Evolutionary conservation across 2,329 filamentous ascomycete genomes (phyloP).

Genomic region (Aphanocladium album): DNA sequence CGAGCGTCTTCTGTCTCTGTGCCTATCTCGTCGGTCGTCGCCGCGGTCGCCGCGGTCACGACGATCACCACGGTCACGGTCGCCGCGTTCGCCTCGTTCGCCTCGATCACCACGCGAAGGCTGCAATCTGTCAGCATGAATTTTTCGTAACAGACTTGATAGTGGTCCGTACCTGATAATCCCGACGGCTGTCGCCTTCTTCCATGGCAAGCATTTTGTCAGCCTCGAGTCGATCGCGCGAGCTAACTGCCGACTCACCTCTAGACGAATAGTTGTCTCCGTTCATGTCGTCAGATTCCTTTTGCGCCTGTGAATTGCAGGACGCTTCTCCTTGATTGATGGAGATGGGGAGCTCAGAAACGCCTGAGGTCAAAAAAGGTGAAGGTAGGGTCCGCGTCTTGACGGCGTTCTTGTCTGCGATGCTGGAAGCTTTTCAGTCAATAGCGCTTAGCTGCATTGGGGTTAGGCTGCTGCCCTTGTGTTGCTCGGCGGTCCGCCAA

Average conservation of each 20-base stretch:
- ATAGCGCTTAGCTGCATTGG: slow-evolving; percentile 1
- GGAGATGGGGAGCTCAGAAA: slow-evolving; percentile 16
- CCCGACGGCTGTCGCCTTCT: slow-evolving; percentile 51
- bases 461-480: slow-evolving; percentile 2
- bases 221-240: slow-evolving; percentile 19
- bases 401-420: neutral
- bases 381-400: slow-evolving; percentile 13
- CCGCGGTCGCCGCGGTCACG: slow-evolving; percentile 33
- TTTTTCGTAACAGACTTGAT: neutral
- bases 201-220: slow-evolving; percentile 15
- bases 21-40: slow-evolving; percentile 29
- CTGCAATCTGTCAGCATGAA: slow-evolving; percentile 22
- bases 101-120: slow-evolving; percentile 26
- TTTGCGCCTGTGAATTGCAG: slow-evolving; percentile 13
- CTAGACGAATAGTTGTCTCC: slow-evolving; percentile 75
- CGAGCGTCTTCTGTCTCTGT: slow-evolving; percentile 62
- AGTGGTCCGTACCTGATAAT: slow-evolving; percentile 45
- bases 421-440: slow-evolving; percentile 17
- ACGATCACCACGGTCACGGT: slow-evolving; percentile 28
- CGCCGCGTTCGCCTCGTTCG: slow-evolving; percentile 24
- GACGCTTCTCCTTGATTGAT: slow-evolving; percentile 15
- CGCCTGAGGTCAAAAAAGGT: neutral
- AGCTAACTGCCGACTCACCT: slow-evolving; percentile 47
- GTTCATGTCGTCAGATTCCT: slow-evolving; percentile 59
- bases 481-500: neutral